Conservation (phyloP, 1,139 yeast species). For the Lodderomyces theae region DNA sequence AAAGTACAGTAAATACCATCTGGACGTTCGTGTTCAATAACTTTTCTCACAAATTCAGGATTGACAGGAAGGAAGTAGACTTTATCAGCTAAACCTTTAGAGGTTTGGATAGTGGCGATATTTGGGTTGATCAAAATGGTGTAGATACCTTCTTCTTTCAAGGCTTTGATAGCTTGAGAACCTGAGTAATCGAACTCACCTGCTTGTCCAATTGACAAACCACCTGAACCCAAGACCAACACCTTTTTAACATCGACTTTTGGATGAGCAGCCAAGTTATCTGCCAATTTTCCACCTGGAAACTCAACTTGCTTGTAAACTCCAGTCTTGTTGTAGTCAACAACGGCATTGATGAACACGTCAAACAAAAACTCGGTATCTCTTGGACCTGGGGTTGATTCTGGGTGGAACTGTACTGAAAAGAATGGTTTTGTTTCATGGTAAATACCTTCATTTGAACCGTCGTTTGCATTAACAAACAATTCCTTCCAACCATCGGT, state of each 20-base stretch:
- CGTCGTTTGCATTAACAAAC: constrained; percentile 94
- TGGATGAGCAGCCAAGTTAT: constrained; percentile 34
- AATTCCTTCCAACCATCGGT: constrained; percentile 86
- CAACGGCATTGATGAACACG: constrained; percentile 80
- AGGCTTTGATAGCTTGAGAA: constrained; percentile 90
- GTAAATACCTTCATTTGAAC: constrained; percentile 98
- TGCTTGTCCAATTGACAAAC: constrained; percentile 98
- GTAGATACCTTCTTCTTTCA: constrained; percentile 96
- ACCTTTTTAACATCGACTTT: constrained; percentile 85
- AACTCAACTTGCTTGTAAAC: constrained; percentile 70
- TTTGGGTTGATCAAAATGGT: constrained; percentile 95
- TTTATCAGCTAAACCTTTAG: constrained; percentile 96
- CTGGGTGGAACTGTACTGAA: constrained; percentile 99
- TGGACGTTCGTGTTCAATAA: constrained; percentile 90
- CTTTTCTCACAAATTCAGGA: constrained; percentile 93
- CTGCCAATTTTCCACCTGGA: constrained; percentile 57
- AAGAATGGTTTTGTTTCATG: constrained; percentile 84
- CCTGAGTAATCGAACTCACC: constrained; percentile 99
- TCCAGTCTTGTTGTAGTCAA: constrained; percentile 56
- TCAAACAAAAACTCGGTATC: constrained; percentile 98
- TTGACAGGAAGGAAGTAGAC: constrained; percentile 96
- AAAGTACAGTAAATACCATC: constrained; percentile 96
- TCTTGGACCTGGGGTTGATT: constrained; percentile 98
- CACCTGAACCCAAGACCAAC: constrained; percentile 96
- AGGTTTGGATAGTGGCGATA: constrained; percentile 98